Conservation (phyloP, 306 rosid genomes). For the Cucurbita moschata region DNA sequence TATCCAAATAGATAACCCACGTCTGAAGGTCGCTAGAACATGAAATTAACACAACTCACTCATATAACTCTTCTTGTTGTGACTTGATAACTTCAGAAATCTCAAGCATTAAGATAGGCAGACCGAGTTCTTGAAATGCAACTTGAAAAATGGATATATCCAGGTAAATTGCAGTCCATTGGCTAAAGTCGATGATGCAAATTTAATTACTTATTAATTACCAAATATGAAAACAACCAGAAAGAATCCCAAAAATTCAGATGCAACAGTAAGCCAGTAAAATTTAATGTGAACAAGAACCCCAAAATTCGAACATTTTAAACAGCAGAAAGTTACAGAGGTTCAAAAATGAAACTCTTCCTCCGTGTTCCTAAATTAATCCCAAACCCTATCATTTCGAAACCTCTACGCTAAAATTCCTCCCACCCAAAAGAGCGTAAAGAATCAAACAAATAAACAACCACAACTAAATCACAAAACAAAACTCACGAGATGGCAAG, state of each 20-base stretch:
- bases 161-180: neutral
- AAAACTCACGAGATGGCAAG: neutral
- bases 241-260: neutral
- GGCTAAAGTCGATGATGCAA: neutral
- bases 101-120: neutral
- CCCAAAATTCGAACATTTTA: neutral
- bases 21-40: neutral
- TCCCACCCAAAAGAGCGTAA: neutral
- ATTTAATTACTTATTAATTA: neutral
- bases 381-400: neutral
- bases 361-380: neutral
- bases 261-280: neutral
- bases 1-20: neutral
- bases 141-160: neutral
- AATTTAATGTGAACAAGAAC: neutral
- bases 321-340: neutral
- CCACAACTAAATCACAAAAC: neutral
- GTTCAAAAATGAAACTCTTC: neutral
- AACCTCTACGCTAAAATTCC: neutral
- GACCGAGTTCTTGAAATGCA: neutral
- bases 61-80: neutral
- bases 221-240: neutral
- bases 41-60: neutral
- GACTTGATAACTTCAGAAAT: neutral
- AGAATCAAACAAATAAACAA: neutral